phyloP scores from a whole-genome alignment of 225 moss, liverwort and hornwort species.

The Straminergon stramineum region DNA sequence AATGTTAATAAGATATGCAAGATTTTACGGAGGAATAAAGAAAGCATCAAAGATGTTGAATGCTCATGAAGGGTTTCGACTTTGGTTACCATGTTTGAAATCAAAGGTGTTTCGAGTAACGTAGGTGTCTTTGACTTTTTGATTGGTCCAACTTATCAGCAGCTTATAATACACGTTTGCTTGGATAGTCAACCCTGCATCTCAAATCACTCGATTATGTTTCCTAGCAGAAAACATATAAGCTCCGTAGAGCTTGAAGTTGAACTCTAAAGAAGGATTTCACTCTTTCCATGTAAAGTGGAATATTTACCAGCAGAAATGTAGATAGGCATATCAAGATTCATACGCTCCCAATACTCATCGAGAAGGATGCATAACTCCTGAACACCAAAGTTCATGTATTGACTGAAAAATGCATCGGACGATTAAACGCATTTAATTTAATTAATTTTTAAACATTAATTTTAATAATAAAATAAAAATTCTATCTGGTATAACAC shows the following conservation, averaged over 20 bases:
- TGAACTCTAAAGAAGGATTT: neutral
- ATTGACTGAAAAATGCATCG: neutral
- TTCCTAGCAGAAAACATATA: neutral
- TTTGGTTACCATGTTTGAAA: slow-evolving; percentile 80
- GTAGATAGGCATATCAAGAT: slow-evolving; percentile 79
- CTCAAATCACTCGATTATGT: neutral
- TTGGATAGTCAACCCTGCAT: slow-evolving; percentile 86
- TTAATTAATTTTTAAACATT: neutral
- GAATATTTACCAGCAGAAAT: slow-evolving; percentile 75
- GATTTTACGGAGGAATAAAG: neutral
- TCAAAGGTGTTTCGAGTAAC: slow-evolving; percentile 82
- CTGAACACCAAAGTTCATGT: slow-evolving; percentile 23
- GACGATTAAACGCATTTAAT: neutral
- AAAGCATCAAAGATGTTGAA: neutral
- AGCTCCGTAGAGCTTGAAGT: neutral
- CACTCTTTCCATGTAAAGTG: neutral
- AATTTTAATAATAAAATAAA: neutral
- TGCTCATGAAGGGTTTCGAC: neutral
- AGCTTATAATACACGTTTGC: slow-evolving; percentile 97
- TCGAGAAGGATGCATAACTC: slow-evolving; percentile 93
- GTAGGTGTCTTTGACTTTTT: slow-evolving; percentile 92
- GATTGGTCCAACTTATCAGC: slow-evolving; percentile 96
- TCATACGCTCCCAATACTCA: slow-evolving; percentile 98
- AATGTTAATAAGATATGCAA: neutral
- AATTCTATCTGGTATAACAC: neutral